Conservation (phyloP, 306 rosid species). For the Sesbania bispinosa region DNA sequence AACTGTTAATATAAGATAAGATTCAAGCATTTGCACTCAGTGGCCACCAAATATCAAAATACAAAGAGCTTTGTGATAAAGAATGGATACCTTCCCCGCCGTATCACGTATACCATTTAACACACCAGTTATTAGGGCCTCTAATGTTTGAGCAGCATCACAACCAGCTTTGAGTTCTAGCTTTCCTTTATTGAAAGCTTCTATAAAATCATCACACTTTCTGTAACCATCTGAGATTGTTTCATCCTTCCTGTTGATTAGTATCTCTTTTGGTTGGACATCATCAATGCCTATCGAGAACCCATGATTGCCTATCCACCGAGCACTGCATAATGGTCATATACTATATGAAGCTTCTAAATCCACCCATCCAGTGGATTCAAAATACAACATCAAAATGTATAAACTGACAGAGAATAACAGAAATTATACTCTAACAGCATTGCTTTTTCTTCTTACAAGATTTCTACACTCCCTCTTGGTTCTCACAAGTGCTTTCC, state of each 20-base stretch:
- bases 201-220: slow-evolving; percentile 55
- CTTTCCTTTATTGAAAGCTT: slow-evolving; percentile 60
- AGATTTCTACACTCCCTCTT: not conserved
- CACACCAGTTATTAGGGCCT: slow-evolving; percentile 52
- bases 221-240: slow-evolving; percentile 51
- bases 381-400: slow-evolving; percentile 19
- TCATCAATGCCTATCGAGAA: slow-evolving; percentile 96
- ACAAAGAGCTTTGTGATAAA: slow-evolving; percentile 13
- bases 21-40: not conserved
- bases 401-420: not conserved
- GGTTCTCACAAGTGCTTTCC: not conserved
- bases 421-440: slow-evolving; percentile 8
- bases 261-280: slow-evolving; percentile 71
- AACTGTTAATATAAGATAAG: not conserved
- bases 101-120: slow-evolving; percentile 63
- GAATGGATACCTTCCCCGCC: slow-evolving; percentile 58
- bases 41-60: not conserved
- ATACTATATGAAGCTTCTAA: slow-evolving; percentile 17
- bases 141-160: slow-evolving; percentile 93
- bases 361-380: slow-evolving; percentile 3
- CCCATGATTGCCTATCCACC: slow-evolving; percentile 98
- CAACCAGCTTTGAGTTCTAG: slow-evolving; percentile 75
- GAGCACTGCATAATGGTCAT: slow-evolving; percentile 68
- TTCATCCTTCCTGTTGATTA: slow-evolving; percentile 50
- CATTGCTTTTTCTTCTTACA: not conserved